Conservation (phyloP, 2,329 filamentous ascomycete genomes). For the Hypomyces perniciosus region DNA sequence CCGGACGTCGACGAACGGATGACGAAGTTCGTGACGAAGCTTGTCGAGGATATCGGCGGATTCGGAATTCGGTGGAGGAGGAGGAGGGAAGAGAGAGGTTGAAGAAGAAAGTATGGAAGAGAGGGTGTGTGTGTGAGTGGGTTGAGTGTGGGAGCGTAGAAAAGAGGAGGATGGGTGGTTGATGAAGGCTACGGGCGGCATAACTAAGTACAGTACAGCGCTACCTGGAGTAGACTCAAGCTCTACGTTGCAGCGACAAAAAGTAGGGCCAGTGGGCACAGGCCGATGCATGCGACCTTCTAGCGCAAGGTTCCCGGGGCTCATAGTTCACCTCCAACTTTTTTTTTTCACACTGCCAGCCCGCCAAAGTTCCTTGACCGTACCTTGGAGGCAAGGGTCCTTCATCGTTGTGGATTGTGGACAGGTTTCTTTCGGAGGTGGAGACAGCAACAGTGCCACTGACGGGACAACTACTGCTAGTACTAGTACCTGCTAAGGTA, state of each 20-base stretch:
- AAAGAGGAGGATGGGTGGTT: conserved; percentile 4
- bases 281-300: background rate
- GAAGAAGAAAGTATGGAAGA: conserved; percentile 12
- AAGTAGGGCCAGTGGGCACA: background rate
- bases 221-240: too few relatives aligned
- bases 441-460: conserved; percentile 10
- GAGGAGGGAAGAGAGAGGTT: conserved; percentile 17
- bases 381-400: background rate
- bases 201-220: background rate
- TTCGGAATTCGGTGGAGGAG: conserved; percentile 29
- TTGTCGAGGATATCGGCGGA: conserved; percentile 32
- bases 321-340: conserved; percentile 1
- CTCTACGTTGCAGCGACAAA: conserved; percentile 7
- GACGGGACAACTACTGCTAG: conserved; percentile 12
- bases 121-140: conserved; percentile 2
- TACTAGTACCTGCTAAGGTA: conserved; percentile 1
- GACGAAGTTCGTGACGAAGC: conserved; percentile 24
- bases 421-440: conserved; percentile 5
- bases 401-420: background rate
- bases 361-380: background rate
- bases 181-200: conserved; percentile 13
- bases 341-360: conserved; percentile 2
- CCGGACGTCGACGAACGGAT: conserved; percentile 20
- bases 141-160: conserved; percentile 9
- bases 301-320: conserved; percentile 11